Base-by-base conservation (phyloP, 2,329 filamentous ascomycete species). In the Ceratocystiopsis brevicomis region DNA sequence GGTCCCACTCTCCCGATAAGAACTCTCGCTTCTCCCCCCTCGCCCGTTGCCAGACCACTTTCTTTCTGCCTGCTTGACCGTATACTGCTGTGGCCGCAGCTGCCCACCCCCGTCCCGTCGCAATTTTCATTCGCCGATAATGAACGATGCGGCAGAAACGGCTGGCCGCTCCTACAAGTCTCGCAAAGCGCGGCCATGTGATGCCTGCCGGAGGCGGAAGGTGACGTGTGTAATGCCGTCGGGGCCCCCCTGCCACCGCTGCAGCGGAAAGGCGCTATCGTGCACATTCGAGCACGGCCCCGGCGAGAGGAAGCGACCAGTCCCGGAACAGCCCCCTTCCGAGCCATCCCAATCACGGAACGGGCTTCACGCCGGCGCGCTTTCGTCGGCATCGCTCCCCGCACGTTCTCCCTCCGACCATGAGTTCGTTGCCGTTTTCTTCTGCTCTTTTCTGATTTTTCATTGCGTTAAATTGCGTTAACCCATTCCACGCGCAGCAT, bases 151-250 rank as follows among this genome's bases (percentile, higher is more conserved):
- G 6, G 16, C 16, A 6, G 37, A 38, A 17, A 25, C 45, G 4
- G 17, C 37, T 36, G 46, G 44, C 38, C 46, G 46, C 36, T 44
- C 45, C 39, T 50, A 50, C 45, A 50, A 50, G 41, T 49, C 48
- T 3, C 48, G 48, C 18, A 50, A 50, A 34, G 36, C 45, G 10
- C 44, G 48, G 12, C 48, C 48, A 4, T 50, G 48, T 32, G 48
- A 50, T 34, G 47, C 44, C 32, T 50, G 48, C 16, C 43, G 48
- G 10, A 21, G 39, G 6, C 35, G 48, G 10, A 48, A 47, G 17
- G 45, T 50, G 18, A 36, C 44, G n/a, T 50, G 48, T 38, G 43
- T 46, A 12, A 50, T 50, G 48, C 48, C 47, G 4, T 25, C 41
- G 3, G 43, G 47, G 8, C 48, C 48, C 13, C 48, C 48, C 1